Conservation (phyloP, 306 rosid genomes). For the Heteromeles arbutifolia region DNA sequence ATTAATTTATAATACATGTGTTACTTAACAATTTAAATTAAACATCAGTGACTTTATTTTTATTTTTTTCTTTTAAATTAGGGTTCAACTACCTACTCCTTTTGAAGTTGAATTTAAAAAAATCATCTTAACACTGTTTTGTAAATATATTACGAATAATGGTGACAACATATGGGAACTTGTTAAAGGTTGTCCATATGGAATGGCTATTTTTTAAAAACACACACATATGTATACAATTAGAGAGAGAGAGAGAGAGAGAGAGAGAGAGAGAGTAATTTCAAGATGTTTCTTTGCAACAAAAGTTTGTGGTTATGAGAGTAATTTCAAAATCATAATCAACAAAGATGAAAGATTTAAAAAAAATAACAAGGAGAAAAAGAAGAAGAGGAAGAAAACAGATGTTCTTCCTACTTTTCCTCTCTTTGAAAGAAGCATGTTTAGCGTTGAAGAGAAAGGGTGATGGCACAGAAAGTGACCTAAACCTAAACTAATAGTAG, state of each 20-base stretch:
- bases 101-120: not conserved
- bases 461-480: slow-evolving; percentile 3
- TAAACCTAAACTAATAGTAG: not conserved
- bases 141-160: not conserved
- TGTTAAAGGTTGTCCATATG: not conserved
- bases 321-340: not conserved
- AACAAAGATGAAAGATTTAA: not conserved
- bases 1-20: not conserved
- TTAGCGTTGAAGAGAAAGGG: not conserved
- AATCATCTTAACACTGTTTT: not conserved
- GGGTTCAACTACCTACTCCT: not conserved
- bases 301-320: not conserved
- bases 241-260: not conserved
- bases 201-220: not conserved
- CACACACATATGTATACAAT: not conserved
- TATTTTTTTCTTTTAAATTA: not conserved
- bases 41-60: not conserved
- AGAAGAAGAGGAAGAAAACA: not conserved
- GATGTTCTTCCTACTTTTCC: not conserved
- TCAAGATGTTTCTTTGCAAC: not conserved
- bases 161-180: not conserved
- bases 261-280: not conserved
- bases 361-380: not conserved
- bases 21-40: not conserved
- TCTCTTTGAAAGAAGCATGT: not conserved